Percentiles rank a stretch among this genome's conserved stretches.
These are phyloP conservation scores for Fusarium sulawesiense DNA, from an alignment of 2,329 filamentous ascomycete genomes.

Conservation along the genomic window DNA sequence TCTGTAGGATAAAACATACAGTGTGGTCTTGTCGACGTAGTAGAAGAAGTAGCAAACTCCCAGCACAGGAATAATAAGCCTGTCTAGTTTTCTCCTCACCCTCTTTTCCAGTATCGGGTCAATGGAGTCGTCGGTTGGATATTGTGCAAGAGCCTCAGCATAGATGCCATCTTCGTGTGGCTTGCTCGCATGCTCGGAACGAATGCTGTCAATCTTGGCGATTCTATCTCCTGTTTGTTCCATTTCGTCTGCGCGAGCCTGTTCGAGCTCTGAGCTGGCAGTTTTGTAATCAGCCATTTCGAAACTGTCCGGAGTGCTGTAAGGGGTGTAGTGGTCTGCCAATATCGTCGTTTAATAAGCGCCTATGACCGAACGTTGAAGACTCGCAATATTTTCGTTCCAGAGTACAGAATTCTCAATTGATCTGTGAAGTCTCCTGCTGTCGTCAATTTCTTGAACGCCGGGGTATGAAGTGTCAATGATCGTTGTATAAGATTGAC, in stretches of 20 bases:
- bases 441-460: not conserved
- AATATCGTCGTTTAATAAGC: not conserved
- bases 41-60: slow-evolving; percentile 58
- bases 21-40: slow-evolving; percentile 61
- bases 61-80: slow-evolving; percentile 52
- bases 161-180: slow-evolving; percentile 47
- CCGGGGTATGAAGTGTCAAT: not conserved
- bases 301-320: not conserved
- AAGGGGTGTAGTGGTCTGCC: not conserved
- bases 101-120: slow-evolving; percentile 49
- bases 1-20: slow-evolving; percentile 43
- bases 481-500: not conserved
- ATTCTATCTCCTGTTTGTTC: slow-evolving; percentile 9
- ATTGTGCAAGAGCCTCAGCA: slow-evolving; percentile 50
- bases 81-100: slow-evolving; percentile 53
- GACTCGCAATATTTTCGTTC: not conserved
- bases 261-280: slow-evolving; percentile 5
- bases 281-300: slow-evolving; percentile 1
- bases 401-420: not conserved
- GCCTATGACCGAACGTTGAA: not conserved
- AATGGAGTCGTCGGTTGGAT: slow-evolving; percentile 54
- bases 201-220: not conserved
- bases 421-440: not conserved
- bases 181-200: slow-evolving; percentile 7
- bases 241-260: slow-evolving; percentile 4